A percentile compares a stretch with the other conserved stretches of the same genome.
These are phyloP conservation scores for Trifolium repens DNA, from an alignment of 306 rosid species.

Conservation along the genomic window DNA sequence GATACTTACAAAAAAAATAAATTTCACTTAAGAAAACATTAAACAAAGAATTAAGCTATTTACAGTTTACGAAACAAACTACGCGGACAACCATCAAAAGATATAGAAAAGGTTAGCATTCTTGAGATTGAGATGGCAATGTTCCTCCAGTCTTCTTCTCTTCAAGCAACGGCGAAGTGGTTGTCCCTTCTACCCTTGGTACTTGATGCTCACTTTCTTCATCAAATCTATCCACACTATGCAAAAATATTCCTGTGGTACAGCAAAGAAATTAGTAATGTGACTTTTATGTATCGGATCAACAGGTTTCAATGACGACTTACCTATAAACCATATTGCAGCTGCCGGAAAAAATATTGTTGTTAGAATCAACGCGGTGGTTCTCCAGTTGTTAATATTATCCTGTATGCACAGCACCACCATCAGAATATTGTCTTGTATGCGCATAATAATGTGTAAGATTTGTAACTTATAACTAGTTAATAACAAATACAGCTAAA, in stretches of 20 bases:
- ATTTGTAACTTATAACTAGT: neutral
- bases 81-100: neutral
- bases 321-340: conserved; percentile 80
- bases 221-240: conserved; percentile 62
- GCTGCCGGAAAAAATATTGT: conserved; percentile 77
- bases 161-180: conserved; percentile 61
- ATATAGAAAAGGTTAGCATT: neutral
- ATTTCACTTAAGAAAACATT: neutral
- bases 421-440: neutral
- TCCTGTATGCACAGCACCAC: conserved; percentile 59
- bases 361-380: conserved; percentile 72
- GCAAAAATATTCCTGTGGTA: conserved; percentile 68
- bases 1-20: conserved; percentile 30
- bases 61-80: conserved; percentile 37
- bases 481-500: neutral
- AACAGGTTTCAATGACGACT: conserved; percentile 32
- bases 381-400: conserved; percentile 75
- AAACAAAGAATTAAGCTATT: conserved; percentile 37
- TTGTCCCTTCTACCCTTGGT: conserved; percentile 43
- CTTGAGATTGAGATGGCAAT: conserved; percentile 43
- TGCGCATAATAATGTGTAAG: neutral
- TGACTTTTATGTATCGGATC: conserved; percentile 19
- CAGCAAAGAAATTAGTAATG: conserved; percentile 11
- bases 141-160: conserved; percentile 44
- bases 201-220: conserved; percentile 57